Evolutionary conservation across 768 basidiomycete species (phyloP).

Genomic region (Amanita polypyramis): DNA sequence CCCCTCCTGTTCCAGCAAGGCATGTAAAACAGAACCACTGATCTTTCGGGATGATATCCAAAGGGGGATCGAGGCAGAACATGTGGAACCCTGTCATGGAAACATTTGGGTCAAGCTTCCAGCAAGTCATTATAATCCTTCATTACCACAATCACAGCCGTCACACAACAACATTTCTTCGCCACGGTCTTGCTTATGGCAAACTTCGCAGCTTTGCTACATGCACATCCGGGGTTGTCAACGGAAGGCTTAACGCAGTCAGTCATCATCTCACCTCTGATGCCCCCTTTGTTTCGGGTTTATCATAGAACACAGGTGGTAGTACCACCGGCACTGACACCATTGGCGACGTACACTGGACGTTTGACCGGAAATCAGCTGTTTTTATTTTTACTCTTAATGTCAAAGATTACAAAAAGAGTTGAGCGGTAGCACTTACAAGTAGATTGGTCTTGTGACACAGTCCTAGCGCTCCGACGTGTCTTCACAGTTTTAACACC

Average conservation of each 20-base stretch:
- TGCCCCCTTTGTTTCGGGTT: conserved; percentile 31
- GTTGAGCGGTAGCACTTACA: conserved; percentile 16
- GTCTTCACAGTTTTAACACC: conserved; percentile 30
- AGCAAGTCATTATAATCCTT: background rate
- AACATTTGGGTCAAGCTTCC: conserved; percentile 7
- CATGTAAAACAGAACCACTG: conserved; percentile 96
- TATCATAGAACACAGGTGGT: conserved; percentile 39
- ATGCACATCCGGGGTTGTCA: conserved; percentile 16
- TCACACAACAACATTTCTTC: conserved; percentile 78
- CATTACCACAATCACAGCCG: conserved; percentile 36
- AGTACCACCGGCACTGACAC: conserved; percentile 25
- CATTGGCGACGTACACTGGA: background rate
- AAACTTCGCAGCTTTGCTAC: conserved; percentile 88
- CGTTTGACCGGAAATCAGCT: background rate
- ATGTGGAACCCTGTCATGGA: conserved; percentile 77
- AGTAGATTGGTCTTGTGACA: conserved; percentile 38
- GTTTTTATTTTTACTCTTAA: background rate
- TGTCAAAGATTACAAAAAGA: background rate
- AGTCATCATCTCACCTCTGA: conserved; percentile 38
- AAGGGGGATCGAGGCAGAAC: conserved; percentile 90
- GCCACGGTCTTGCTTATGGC: conserved; percentile 78
- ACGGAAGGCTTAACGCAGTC: conserved; percentile 17
- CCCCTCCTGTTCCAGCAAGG: conserved; percentile 82
- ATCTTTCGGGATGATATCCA: conserved; percentile 77
- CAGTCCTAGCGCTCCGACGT: conserved; percentile 42